Evolutionary conservation across 768 basidiomycete species (phyloP).

Genomic region (Clavaria fumosa): DNA sequence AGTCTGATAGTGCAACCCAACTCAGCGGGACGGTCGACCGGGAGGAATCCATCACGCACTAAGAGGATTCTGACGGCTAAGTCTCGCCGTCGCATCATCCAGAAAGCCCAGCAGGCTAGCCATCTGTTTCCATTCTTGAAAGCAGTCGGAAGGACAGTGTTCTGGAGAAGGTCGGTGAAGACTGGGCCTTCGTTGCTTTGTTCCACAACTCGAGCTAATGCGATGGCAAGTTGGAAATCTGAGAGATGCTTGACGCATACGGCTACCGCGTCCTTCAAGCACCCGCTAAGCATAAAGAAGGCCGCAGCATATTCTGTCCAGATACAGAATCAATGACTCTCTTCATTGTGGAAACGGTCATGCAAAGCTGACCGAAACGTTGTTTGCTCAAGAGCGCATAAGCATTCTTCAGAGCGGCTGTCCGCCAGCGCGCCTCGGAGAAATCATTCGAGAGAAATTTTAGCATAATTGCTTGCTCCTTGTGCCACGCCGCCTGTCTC

Average conservation of each 20-base stretch:
- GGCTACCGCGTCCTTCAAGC: conserved; percentile 79
- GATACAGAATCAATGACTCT: too few relatives aligned
- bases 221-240: conserved; percentile 85
- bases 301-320: conserved; percentile 98
- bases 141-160: conserved; percentile 67
- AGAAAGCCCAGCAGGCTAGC: conserved; percentile 93
- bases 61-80: conserved; percentile 80
- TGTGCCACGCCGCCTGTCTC: conserved; percentile 91
- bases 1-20: conserved; percentile 29
- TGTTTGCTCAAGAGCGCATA: conserved; percentile 84
- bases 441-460: conserved; percentile 92
- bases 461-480: conserved; percentile 77
- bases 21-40: background rate
- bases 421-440: conserved; percentile 66
- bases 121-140: conserved; percentile 83
- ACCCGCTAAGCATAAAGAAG: conserved; percentile 87
- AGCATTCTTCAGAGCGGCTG: conserved; percentile 92
- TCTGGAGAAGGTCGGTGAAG: conserved; percentile 51
- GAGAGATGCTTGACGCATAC: conserved; percentile 77
- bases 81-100: conserved; percentile 80
- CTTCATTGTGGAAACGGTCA: conserved; percentile 1
- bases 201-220: conserved; percentile 74
- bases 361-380: conserved; percentile 56
- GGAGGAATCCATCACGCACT: conserved; percentile 29
- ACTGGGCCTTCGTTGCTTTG: conserved; percentile 70